A percentile compares a stretch with the other conserved stretches of the same genome.
Evolutionary conservation across 2,329 filamentous ascomycete species (phyloP).

Genomic region (Cladophialophora chaetospira): DNA sequence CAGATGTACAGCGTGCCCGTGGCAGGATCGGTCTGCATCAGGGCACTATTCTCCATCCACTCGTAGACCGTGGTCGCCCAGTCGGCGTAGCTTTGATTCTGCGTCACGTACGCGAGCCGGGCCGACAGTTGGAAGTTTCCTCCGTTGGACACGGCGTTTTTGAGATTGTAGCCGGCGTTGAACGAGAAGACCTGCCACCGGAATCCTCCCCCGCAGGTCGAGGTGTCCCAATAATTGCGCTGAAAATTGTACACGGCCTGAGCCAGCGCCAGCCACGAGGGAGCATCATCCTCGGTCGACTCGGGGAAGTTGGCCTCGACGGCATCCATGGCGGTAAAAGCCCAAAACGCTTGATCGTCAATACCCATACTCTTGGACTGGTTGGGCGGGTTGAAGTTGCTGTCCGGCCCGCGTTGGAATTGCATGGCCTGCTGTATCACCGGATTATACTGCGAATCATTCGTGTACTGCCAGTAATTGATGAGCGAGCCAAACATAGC

Average conservation of each 20-base stretch:
- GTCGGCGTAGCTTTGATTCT: constrained; percentile 74
- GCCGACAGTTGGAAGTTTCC: constrained; percentile 61
- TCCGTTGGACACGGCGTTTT: constrained; percentile 61
- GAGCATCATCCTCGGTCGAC: constrained; percentile 44
- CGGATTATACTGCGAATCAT: constrained; percentile 44
- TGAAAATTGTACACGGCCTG: constrained; percentile 82
- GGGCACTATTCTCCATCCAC: constrained; percentile 49
- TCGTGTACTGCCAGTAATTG: constrained; percentile 48
- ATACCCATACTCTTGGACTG: constrained; percentile 51
- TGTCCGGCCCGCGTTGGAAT: constrained; percentile 42
- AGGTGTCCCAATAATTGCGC: constrained; percentile 67
- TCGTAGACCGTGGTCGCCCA: constrained; percentile 68
- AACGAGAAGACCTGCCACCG: constrained; percentile 83
- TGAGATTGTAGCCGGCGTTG: constrained; percentile 66
- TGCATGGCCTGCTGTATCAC: constrained; percentile 41
- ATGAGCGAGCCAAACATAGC: constrained; percentile 46
- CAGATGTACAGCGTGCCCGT: constrained; percentile 54
- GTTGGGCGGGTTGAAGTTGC: constrained; percentile 46
- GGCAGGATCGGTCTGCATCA: constrained; percentile 49
- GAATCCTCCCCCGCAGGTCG: constrained; percentile 70
- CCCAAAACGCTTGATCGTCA: constrained; percentile 63
- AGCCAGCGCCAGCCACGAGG: constrained; percentile 74
- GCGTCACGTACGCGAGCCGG: constrained; percentile 74
- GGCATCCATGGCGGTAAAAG: constrained; percentile 57
- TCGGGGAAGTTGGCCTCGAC: constrained; percentile 53